These are phyloP conservation scores for Colletotrichum limetticola DNA, from an alignment of 2,329 filamentous ascomycete species.

Conservation along the genomic window DNA sequence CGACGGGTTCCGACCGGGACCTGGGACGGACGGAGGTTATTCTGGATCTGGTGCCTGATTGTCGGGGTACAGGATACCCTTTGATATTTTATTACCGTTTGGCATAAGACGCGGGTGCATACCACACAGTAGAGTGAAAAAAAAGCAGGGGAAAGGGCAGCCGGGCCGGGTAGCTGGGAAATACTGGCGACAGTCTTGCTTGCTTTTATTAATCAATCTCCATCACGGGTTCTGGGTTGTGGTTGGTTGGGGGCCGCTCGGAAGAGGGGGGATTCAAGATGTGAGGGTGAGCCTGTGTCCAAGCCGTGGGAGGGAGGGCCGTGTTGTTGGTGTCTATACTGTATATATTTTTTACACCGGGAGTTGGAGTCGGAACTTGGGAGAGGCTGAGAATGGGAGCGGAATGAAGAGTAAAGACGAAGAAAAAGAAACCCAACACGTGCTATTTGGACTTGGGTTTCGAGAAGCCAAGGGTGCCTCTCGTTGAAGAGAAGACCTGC, in stretches of 20 bases:
- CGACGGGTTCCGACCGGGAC: background rate
- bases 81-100: background rate
- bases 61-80: constrained; percentile 10
- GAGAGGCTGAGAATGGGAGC: background rate
- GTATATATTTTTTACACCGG: background rate
- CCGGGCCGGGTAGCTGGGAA: background rate
- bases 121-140: constrained; percentile 1
- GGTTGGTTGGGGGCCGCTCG: background rate
- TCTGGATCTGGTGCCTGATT: constrained; percentile 30
- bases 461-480: background rate
- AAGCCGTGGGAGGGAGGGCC: background rate
- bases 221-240: background rate
- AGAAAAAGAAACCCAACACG: background rate
- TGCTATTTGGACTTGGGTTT: background rate
- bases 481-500: background rate
- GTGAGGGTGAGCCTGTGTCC: background rate
- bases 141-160: background rate
- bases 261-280: background rate
- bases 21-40: constrained; percentile 27
- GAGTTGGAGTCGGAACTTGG: too few species aligned
- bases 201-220: background rate
- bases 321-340: background rate
- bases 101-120: background rate
- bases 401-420: background rate
- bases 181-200: background rate